Evolutionary conservation across 2,329 filamentous ascomycete genomes (phyloP).

Genomic region (Talaromyces sp.): DNA sequence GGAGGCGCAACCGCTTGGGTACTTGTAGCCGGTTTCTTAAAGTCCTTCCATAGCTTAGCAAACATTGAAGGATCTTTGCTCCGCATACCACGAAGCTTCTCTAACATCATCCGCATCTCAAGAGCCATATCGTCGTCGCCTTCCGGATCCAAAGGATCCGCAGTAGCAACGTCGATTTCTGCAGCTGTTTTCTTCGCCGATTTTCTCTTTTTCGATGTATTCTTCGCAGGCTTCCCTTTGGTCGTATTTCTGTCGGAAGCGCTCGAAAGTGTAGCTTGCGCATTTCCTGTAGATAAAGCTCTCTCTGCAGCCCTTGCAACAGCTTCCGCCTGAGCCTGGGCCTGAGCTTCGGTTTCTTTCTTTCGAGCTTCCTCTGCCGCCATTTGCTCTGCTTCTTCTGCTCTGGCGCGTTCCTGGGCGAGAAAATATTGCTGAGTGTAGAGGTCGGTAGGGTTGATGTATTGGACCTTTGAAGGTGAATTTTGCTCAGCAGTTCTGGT

Average conservation of each 20-base stretch:
- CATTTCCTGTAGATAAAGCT: neutral
- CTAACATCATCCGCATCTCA: slow-evolving; percentile 53
- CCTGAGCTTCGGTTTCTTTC: slow-evolving; percentile 10
- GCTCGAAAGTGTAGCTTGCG: neutral
- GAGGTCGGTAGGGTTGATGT: slow-evolving; percentile 13
- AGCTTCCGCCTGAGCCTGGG: slow-evolving; percentile 9
- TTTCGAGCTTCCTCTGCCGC: slow-evolving; percentile 4
- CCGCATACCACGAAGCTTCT: slow-evolving; percentile 57
- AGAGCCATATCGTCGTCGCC: slow-evolving; percentile 41
- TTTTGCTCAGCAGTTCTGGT: slow-evolving; percentile 2
- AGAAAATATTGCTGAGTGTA: slow-evolving; percentile 17
- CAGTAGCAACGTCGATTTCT: neutral
- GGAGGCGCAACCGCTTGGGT: neutral
- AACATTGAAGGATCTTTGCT: slow-evolving; percentile 53
- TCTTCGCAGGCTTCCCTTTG: slow-evolving; percentile 6
- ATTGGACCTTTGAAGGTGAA: slow-evolving; percentile 13
- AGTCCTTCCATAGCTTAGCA: slow-evolving; percentile 40
- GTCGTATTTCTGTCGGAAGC: neutral
- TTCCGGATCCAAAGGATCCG: neutral
- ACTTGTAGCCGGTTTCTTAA: slow-evolving; percentile 13
- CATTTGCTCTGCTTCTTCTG: slow-evolving; percentile 13
- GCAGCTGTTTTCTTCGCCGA: slow-evolving; percentile 5
- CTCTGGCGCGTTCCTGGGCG: slow-evolving; percentile 16
- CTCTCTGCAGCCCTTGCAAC: slow-evolving; percentile 2
- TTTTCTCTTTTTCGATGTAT: slow-evolving; percentile 10